These are phyloP conservation scores for Trypanosoma cruzi DNA, from an alignment of 208 protist species.

Conservation along the genomic window DNA sequence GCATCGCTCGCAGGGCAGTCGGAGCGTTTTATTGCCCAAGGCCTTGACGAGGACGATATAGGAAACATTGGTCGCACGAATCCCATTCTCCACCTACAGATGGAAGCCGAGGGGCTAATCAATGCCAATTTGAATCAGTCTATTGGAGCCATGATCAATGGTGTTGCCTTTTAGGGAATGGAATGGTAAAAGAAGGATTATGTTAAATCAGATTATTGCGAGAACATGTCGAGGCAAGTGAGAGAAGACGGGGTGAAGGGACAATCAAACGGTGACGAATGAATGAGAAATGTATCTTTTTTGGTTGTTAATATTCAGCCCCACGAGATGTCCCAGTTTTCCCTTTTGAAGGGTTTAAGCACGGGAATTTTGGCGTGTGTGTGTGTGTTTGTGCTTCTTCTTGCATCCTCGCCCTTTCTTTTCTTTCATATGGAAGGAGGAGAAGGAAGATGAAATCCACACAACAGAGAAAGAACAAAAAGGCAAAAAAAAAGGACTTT, in stretches of 20 bases:
- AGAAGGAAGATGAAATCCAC: too few relatives aligned
- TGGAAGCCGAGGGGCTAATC: conserved; percentile 76
- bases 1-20: conserved; percentile 73
- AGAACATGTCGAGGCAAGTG: background rate
- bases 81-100: conserved; percentile 77
- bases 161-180: conserved; percentile 76
- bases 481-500: too few relatives aligned
- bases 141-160: conserved; percentile 89
- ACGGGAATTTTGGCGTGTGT: too few relatives aligned
- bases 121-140: conserved; percentile 82
- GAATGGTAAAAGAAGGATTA: background rate
- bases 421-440: too few relatives aligned
- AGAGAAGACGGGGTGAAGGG: background rate
- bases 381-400: too few relatives aligned
- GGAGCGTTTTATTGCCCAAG: conserved; percentile 83
- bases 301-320: too few relatives aligned
- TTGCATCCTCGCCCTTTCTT: too few relatives aligned
- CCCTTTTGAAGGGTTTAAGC: too few relatives aligned
- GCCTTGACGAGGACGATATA: conserved; percentile 86
- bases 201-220: background rate
- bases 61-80: conserved; percentile 86
- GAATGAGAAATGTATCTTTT: too few relatives aligned
- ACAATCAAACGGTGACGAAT: too few relatives aligned
- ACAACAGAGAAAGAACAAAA: too few relatives aligned
- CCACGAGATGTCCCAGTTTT: too few relatives aligned